A percentile compares a stretch with the other conserved stretches of the same genome.
phyloP scores from a whole-genome alignment of 2,329 filamentous ascomycete genomes.

The Arthrobotrys entomopaga region DNA sequence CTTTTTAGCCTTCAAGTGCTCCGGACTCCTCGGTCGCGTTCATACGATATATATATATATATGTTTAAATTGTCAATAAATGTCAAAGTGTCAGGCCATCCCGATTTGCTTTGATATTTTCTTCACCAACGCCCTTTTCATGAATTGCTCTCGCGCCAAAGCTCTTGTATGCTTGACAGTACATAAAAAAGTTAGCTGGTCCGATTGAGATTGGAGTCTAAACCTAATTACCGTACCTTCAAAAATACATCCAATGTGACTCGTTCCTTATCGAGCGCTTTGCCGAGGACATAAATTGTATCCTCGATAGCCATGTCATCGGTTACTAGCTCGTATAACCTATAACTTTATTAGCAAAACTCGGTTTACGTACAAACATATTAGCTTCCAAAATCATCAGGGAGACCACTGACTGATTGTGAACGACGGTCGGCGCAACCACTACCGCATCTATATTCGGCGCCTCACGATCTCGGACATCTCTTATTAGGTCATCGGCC shows the following conservation, averaged over 20 bases:
- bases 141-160: conserved; percentile 80
- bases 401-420: conserved; percentile 71
- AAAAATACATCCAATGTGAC: conserved; percentile 79
- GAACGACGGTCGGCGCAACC: conserved; percentile 92
- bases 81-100: conserved; percentile 62
- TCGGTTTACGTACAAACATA: not conserved
- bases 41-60: not conserved
- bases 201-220: not conserved
- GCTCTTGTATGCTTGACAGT: conserved; percentile 70
- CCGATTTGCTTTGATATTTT: conserved; percentile 84
- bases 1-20: not conserved
- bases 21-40: not conserved
- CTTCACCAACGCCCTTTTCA: conserved; percentile 81
- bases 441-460: conserved; percentile 89
- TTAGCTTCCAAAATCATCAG: not conserved
- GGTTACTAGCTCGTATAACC: conserved; percentile 82
- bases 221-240: conserved; percentile 66
- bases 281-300: conserved; percentile 82
- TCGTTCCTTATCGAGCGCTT: conserved; percentile 77
- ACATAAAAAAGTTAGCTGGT: conserved; percentile 12
- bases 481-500: conserved; percentile 80
- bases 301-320: conserved; percentile 89
- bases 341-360: conserved; percentile 7
- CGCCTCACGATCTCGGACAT: conserved; percentile 74
- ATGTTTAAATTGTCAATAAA: not conserved